phyloP scores from a whole-genome alignment of 2,329 filamentous ascomycete species.

The Fusarium euwallaceae region DNA sequence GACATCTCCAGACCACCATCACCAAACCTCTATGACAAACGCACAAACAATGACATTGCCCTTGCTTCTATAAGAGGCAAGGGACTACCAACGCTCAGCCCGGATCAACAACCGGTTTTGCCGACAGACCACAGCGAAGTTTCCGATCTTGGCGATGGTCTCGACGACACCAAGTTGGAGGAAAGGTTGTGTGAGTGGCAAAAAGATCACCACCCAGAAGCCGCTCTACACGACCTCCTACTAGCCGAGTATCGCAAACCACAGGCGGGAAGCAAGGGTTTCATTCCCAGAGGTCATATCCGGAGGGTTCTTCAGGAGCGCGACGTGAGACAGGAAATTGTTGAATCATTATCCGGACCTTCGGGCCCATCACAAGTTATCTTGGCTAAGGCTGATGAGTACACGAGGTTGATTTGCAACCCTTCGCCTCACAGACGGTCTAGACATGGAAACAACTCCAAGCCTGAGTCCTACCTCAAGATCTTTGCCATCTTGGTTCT shows the following conservation, averaged over 20 bases:
- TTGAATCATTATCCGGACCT: not conserved
- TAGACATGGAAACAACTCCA: not conserved
- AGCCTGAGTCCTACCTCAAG: not conserved
- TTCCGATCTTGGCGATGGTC: not conserved
- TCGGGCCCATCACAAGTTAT: not conserved
- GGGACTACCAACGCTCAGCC: not conserved
- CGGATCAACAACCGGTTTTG: not conserved
- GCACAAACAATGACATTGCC: not conserved
- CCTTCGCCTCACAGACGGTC: not conserved
- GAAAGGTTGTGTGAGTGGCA: conserved; percentile 1
- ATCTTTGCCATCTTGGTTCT: conserved; percentile 12
- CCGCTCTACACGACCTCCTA: conserved; percentile 2
- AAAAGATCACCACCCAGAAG: conserved; percentile 1
- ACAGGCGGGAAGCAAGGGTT: conserved; percentile 4
- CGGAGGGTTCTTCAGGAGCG: not conserved
- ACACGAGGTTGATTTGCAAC: not conserved
- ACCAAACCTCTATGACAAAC: not conserved
- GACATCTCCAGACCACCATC: not conserved
- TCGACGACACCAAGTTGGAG: not conserved
- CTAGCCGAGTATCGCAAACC: conserved; percentile 5
- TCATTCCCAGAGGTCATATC: conserved; percentile 10
- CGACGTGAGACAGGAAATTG: not conserved
- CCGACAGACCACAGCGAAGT: not conserved
- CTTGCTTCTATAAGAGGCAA: not conserved
- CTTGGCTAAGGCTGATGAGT: not conserved